Evolutionary conservation across 495 filamentous ascomycete species (phyloP), one percentile per base, ranked within the genome.

Genomic region (Penicillium silybi): DNA sequence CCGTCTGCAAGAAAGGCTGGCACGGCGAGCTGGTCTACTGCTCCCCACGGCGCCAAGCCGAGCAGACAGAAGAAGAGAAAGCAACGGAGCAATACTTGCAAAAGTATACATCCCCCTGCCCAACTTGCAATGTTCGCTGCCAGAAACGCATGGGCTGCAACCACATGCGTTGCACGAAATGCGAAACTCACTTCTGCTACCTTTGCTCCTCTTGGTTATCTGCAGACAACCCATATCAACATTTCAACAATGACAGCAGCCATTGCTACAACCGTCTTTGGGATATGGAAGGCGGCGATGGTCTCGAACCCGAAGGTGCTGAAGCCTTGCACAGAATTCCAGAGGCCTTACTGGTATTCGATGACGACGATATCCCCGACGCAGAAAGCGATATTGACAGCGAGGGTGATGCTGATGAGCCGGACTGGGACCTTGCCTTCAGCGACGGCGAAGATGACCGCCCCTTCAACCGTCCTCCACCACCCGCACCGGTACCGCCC

Each of bases 61-160:
- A 89, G 59, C 76, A 92, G 26, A 86, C 88, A 0, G 84, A 76
- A 46, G 93, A 96, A 62, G 93, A 98, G 51, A 80, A 87, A 47
- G 89, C 89, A 1, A 88, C 87, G 4, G 74, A 91, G 46, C 85
- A 92, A 37, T 98, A 92, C 62, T 73, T 98, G 52, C 76, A 75
- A 35, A 54, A 81, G 29, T 84, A 96, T 71, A 95, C 92, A 0
- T 88, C 89, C 0, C 82, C 84, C 9, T 98, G 93, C 63, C 93
- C 93, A n/a, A 91, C 88, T 4, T 98, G 93, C 67, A 79, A 72
- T n/a, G 82, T 86, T 2, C 89, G 88, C 0, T 85, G 84, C 18
- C 88, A 97, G 59, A 98, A 98, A 71, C 87, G 84, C 11, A 83
- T 89, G 59, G 93, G 93, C 27, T 98, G 93, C 81, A 98, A 98